Conservation (phyloP, 148 eudicot species). For the Rhododendron ovatum region DNA sequence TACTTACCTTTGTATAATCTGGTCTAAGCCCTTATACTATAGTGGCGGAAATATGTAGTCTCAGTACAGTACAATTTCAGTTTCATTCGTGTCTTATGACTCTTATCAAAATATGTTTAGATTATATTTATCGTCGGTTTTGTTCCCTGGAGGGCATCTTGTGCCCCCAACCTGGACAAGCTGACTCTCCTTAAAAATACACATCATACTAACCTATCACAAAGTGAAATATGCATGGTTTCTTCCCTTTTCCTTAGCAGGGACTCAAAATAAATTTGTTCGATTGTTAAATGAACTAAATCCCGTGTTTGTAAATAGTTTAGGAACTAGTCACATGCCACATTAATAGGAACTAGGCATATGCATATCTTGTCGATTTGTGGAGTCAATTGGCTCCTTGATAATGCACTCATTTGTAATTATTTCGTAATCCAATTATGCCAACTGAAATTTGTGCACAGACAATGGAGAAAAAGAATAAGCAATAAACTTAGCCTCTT, state of each 20-base stretch:
- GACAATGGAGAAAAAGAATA: background rate
- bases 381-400: background rate
- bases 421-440: background rate
- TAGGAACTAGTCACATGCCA: background rate
- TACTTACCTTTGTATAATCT: background rate
- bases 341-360: background rate
- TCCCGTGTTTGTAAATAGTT: background rate
- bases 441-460: background rate
- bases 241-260: background rate
- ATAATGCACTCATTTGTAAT: background rate
- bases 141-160: background rate
- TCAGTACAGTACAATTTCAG: background rate
- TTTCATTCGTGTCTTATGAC: background rate
- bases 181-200: background rate
- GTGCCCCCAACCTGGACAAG: background rate
- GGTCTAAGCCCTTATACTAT: background rate
- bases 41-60: background rate
- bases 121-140: background rate
- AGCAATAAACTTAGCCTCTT: background rate
- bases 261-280: background rate
- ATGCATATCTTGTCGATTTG: background rate
- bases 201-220: background rate
- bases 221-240: background rate
- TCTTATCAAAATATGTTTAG: background rate
- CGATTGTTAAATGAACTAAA: background rate